Evolutionary conservation across 2,329 filamentous ascomycete genomes (phyloP).

Genomic region (Lanzia echinophila): DNA sequence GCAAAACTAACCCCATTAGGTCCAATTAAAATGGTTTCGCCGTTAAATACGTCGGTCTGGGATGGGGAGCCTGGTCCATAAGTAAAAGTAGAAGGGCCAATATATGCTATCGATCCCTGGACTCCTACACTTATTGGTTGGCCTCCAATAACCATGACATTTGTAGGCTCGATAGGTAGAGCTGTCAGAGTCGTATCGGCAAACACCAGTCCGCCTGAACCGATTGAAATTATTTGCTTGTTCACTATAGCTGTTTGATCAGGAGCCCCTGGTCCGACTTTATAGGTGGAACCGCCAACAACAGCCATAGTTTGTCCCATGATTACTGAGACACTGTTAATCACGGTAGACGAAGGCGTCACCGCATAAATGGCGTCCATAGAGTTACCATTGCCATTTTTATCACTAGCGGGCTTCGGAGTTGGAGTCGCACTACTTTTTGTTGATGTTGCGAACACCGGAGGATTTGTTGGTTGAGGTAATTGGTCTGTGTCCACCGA

Average conservation of each 20-base stretch:
- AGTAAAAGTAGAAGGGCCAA: slow-evolving; percentile 19
- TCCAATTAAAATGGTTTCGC: slow-evolving; percentile 21
- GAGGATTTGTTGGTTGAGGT: too few species aligned
- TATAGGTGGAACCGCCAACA: slow-evolving; percentile 18
- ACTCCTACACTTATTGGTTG: slow-evolving; percentile 9
- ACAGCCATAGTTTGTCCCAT: slow-evolving; percentile 15
- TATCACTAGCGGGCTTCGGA: background rate
- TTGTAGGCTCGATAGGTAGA: slow-evolving; percentile 14
- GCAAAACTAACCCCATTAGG: slow-evolving; percentile 19
- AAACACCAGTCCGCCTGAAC: slow-evolving; percentile 20
- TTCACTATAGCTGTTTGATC: slow-evolving; percentile 17
- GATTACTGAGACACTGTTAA: slow-evolving; percentile 20
- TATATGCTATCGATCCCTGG: slow-evolving; percentile 12
- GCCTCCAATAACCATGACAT: slow-evolving; percentile 18
- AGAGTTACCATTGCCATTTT: background rate
- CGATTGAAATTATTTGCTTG: slow-evolving; percentile 21
- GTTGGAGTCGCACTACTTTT: background rate
- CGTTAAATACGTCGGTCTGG: slow-evolving; percentile 17
- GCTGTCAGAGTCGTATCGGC: slow-evolving; percentile 16
- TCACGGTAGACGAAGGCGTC: slow-evolving; percentile 13
- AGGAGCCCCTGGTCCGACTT: slow-evolving; percentile 19
- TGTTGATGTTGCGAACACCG: background rate
- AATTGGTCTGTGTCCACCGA: background rate
- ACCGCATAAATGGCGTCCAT: background rate
- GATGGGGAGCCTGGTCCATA: slow-evolving; percentile 19